Percentiles rank a stretch among this genome's conserved stretches.
phyloP scores from a whole-genome alignment of 1,284 basidiomycete genomes.

The Ustilago curta region DNA sequence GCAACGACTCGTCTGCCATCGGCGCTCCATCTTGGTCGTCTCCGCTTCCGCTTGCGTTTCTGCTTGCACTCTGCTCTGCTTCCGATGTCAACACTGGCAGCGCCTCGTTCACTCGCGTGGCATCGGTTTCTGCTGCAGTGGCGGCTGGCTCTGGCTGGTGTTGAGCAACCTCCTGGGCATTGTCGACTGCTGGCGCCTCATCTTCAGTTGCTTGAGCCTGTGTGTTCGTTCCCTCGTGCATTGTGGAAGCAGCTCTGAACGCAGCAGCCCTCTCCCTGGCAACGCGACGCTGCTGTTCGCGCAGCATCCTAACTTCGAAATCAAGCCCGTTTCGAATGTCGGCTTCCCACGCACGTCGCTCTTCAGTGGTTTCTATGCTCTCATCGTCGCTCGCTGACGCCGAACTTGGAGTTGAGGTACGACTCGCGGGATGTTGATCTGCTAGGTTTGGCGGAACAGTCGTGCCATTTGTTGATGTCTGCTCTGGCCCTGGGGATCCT shows the following conservation, averaged over 20 bases:
- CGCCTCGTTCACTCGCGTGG: not conserved
- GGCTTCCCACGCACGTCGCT: conserved; percentile 50
- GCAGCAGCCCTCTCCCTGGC: conserved; percentile 38
- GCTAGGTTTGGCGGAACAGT: not conserved
- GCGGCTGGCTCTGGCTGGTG: not conserved
- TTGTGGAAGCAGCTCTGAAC: not conserved
- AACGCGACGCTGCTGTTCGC: conserved; percentile 49
- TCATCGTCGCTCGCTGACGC: conserved; percentile 33
- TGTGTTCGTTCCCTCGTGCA: not conserved
- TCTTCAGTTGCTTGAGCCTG: not conserved
- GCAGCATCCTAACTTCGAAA: conserved; percentile 42
- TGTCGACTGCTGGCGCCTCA: not conserved
- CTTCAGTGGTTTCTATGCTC: conserved; percentile 28
- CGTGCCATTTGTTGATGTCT: not conserved
- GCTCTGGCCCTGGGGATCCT: not conserved
- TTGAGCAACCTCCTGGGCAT: not conserved
- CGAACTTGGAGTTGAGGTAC: conserved; percentile 17
- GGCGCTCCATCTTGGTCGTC: not conserved
- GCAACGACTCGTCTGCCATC: not conserved
- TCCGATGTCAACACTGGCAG: no score
- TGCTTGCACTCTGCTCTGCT: not conserved
- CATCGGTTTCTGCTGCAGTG: not conserved
- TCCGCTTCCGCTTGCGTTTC: not conserved
- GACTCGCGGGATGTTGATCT: conserved; percentile 13
- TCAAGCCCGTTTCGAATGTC: conserved; percentile 40